Evolutionary conservation across 768 basidiomycete species (phyloP).

Genomic region (Boletellus ananiceps): DNA sequence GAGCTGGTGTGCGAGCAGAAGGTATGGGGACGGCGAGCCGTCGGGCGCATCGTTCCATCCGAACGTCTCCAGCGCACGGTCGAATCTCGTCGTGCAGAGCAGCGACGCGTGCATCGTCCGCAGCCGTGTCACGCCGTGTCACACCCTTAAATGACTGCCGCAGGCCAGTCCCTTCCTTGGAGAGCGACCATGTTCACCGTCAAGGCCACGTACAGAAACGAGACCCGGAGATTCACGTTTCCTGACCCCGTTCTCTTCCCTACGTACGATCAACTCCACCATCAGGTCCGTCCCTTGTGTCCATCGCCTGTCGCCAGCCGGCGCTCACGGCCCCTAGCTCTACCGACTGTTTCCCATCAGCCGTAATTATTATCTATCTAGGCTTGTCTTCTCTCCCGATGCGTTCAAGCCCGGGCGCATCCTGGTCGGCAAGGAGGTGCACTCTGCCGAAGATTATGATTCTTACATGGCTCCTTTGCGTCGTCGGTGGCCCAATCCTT

Average conservation of each 20-base stretch:
- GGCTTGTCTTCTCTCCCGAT: conserved; percentile 65
- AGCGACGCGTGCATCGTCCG: conserved; percentile 29
- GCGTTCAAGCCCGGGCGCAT: conserved; percentile 51
- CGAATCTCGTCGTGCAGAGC: conserved; percentile 58
- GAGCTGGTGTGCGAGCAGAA: conserved; percentile 58
- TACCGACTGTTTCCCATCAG: conserved; percentile 65
- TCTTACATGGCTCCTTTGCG: conserved; percentile 46
- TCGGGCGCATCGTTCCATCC: conserved; percentile 55
- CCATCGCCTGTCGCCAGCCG: not conserved
- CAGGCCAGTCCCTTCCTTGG: conserved; percentile 16
- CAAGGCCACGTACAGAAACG: conserved; percentile 69
- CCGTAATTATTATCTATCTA: conserved; percentile 57
- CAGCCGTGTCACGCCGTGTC: conserved; percentile 18
- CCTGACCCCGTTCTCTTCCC: conserved; percentile 51
- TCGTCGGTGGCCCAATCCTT: conserved; percentile 51
- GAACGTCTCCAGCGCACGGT: conserved; percentile 41
- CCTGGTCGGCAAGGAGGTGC: conserved; percentile 58
- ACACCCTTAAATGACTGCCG: conserved; percentile 18
- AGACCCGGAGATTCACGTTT: conserved; percentile 67
- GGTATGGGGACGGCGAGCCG: conserved; percentile 51
- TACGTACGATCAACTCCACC: conserved; percentile 53
- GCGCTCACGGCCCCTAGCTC: conserved; percentile 44
- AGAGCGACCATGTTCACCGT: conserved; percentile 60
- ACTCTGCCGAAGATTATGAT: conserved; percentile 54
- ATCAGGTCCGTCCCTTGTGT: conserved; percentile 46